These are phyloP conservation scores for Myxozyma kluyveri DNA, from an alignment of 805 yeast species.

Conservation along the genomic window DNA sequence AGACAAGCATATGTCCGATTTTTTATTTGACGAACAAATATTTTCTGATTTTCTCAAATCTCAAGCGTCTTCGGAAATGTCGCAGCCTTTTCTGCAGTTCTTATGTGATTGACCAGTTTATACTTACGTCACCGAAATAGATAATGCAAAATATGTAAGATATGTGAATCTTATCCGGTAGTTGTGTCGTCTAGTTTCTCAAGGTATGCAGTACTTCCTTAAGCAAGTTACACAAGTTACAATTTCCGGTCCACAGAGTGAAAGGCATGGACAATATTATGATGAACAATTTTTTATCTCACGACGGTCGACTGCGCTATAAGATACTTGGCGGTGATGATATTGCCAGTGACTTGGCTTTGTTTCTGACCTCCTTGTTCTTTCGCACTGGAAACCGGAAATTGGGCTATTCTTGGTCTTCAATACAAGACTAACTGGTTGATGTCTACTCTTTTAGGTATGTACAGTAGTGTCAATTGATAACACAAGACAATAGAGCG, in stretches of 20 bases:
- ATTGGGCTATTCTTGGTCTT: too few species aligned
- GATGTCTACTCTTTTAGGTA: too few species aligned
- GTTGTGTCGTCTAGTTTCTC: too few species aligned
- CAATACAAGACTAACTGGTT: too few species aligned
- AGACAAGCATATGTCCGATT: constrained; percentile 98
- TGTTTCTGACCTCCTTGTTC: constrained; percentile 41
- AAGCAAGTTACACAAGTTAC: background rate
- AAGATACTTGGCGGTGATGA: constrained; percentile 56
- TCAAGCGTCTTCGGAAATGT: background rate
- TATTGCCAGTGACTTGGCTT: constrained; percentile 76
- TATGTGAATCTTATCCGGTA: too few species aligned
- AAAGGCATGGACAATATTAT: constrained; percentile 33
- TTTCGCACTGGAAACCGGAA: too few species aligned
- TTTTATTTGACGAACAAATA: constrained; percentile 45
- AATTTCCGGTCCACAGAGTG: too few species aligned
- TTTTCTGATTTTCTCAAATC: constrained; percentile 48
- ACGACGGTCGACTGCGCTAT: constrained; percentile 63
- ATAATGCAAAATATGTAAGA: too few species aligned
- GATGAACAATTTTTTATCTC: constrained; percentile 50
- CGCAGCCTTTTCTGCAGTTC: background rate
- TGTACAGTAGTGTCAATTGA: too few species aligned
- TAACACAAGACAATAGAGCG: too few species aligned
- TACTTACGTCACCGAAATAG: too few species aligned
- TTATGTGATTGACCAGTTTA: too few species aligned
- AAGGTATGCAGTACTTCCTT: background rate